Evolutionary conservation across 495 filamentous ascomycete genomes (phyloP).

Genomic region (Annulohypoxylon moriforme): DNA sequence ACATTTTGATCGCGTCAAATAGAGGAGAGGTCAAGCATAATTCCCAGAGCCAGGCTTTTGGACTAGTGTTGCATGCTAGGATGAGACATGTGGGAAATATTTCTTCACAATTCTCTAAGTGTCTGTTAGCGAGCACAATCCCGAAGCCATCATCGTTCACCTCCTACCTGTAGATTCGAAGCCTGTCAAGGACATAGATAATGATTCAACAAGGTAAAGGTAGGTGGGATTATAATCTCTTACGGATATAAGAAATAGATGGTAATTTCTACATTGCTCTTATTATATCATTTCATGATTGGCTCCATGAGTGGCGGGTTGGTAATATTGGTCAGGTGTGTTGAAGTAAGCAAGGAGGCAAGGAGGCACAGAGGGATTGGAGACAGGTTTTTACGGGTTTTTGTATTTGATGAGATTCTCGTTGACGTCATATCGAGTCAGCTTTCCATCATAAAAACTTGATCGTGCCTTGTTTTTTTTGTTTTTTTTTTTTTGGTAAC

Average conservation of each 20-base stretch:
- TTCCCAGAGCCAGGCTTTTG: no score
- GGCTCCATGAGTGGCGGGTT: neutral
- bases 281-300: constrained; percentile 1
- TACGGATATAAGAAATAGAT: neutral
- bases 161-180: no score
- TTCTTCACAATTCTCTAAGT: neutral
- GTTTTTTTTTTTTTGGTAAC: neutral
- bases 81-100: neutral
- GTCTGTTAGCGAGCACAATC: neutral
- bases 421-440: constrained; percentile 32
- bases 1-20: no score
- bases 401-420: neutral
- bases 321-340: neutral
- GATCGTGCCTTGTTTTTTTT: constrained; percentile 11
- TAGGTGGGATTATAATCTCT: no score
- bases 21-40: no score
- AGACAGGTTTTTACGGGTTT: no score
- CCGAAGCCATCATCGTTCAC: neutral
- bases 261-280: neutral
- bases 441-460: neutral
- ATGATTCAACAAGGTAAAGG: no score
- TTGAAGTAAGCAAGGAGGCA: neutral
- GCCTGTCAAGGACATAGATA: no score
- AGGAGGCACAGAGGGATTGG: no score
- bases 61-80: no score